Base-by-base conservation (phyloP, 1,139 yeast genomes). In the Yamadazyma friedrichii region DNA sequence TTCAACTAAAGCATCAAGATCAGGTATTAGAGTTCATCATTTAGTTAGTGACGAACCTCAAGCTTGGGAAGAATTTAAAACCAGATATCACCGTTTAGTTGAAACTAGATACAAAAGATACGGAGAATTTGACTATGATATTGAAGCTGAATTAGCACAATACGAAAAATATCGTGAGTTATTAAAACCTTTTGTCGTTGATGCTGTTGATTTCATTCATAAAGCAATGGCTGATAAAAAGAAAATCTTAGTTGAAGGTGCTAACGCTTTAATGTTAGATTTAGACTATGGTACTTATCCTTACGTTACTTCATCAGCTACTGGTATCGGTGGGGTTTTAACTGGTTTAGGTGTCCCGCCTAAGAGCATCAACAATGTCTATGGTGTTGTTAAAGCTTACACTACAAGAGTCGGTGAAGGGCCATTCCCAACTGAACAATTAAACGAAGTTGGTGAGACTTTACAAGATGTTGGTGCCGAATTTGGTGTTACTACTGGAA, bases 371-470 rank as follows among this genome's bases (percentile, higher is more conserved):
- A 78, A 74, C 42, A 84, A 88, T 61, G 74, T 89, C 37, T 88
- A 84, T 61, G 99, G 99, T 65, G 98, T 93, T 33, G 98, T 91
- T 42, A 93, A 93, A 74, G 98, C 98, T 35, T 93, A 93, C 67
- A 94, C 98, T 38, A 93, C 98, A 33, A 83, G 99, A 68, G 99
- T 93, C 44, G 99, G 99, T 57, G 98, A 89, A 59, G 99, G 99
- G 49, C 98, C 99, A 29, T 93, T 93, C 86, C 98, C 99, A 48
- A 84, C 98, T 44, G 99, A 93, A 69, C 98, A 91, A 65, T 78
- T 91, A 62, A 89, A 93, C 64, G 82, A 72, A 33, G 79, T 73
- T 41, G 99, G 99, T 58, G 96, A 86, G 59, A 80, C 82, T 50
- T 76, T 93, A 59, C 98, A 94, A 67, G 69, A 74, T 39, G 87